Evolutionary conservation across 148 eudicot genomes (phyloP).

Genomic region (Amaranthus palmeri): DNA sequence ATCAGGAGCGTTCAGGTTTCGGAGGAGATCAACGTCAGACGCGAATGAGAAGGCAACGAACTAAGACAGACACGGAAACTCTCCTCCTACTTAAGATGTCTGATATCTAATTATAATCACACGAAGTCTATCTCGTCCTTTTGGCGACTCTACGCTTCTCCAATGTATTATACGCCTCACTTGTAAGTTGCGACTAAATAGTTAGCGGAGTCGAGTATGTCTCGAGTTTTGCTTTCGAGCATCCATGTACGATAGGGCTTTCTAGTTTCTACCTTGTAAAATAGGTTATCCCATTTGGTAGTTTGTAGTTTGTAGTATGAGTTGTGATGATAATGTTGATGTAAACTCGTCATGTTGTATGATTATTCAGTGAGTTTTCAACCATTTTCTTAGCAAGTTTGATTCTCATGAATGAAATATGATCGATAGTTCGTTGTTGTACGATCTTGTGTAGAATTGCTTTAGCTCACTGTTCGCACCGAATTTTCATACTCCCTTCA

Average conservation of each 20-base stretch:
- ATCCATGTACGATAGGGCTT: too few relatives aligned
- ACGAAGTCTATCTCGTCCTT: too few relatives aligned
- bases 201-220: too few relatives aligned
- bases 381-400: conserved; percentile 10
- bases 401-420: neutral
- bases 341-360: neutral
- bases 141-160: too few relatives aligned
- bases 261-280: too few relatives aligned
- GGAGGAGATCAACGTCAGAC: conserved; percentile 36
- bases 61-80: conserved; percentile 29
- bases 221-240: too few relatives aligned
- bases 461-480: neutral
- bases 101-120: conserved; percentile 16
- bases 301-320: neutral
- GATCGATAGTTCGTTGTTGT: conserved; percentile 9
- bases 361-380: conserved; percentile 1
- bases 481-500: neutral
- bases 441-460: neutral
- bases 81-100: conserved; percentile 42
- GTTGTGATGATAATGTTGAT: conserved; percentile 10
- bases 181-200: too few relatives aligned
- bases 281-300: neutral
- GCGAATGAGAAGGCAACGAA: conserved; percentile 33
- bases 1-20: conserved; percentile 41
- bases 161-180: too few relatives aligned